Base-by-base conservation (phyloP, 1,284 basidiomycete genomes). In the Ustilago bromivora region DNA sequence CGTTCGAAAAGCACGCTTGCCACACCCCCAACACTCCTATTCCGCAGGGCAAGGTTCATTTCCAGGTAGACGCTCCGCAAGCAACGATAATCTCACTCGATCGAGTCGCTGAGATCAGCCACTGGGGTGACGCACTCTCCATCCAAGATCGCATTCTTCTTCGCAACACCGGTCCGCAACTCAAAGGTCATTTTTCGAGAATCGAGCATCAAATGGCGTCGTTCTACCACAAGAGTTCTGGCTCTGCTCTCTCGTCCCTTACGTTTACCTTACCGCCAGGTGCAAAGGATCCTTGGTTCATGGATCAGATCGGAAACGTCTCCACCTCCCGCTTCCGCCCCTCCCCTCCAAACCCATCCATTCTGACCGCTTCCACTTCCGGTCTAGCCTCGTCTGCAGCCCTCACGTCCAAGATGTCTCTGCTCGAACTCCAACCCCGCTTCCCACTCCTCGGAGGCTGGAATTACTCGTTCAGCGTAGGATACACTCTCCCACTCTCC, bases 381-480 rank as follows among this genome's bases (percentile, higher is more conserved):
- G 59, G 51, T 2, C 23, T 61, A 0, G 56, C 63, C 6, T 11
- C 57, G 0, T 36, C 38, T 7, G 2, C 51, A 0, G n/a, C 23
- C 3, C 12, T 64, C 1, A 34, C 58, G 17, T 59, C 52, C 13
- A 75, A 79, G 54, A 87, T 90, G 13, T 88, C 90, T 9, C 90
- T 91, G 40, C 81, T 85, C 3, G 95, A 98, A 82, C 85, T 99
- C 53, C 89, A 89, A 53, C 96, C 97, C 0, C 90, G 97, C 43
- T 99, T 96, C 86, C 97, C 97, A 9, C 83, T 99, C 32, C 87
- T 98, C 71, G 97, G 97, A 35, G 95, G 96, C 19, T 99, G 97
- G 97, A 98, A 98, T 86, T 99, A 97, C 87, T 91, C 89, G 49
- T 99, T 96, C 88, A 94, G 93, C 6, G 89, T 98, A 12, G 97